phyloP scores from a whole-genome alignment of 441 rosid species.

The Populus hybrid region DNA sequence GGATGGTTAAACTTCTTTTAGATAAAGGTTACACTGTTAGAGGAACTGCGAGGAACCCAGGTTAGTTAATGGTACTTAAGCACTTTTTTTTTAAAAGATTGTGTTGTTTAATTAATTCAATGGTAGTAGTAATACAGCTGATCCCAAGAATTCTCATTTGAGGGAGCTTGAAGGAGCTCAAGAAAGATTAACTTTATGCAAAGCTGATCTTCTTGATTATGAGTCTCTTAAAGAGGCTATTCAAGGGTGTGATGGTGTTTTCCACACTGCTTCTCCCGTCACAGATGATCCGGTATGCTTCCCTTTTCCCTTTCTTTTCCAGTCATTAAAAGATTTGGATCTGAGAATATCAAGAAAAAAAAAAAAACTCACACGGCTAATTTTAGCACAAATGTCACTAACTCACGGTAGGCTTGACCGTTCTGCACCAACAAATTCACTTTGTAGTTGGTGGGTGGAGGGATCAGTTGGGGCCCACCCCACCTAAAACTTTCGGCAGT shows the following conservation, averaged over 20 bases:
- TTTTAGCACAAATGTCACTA: too few relatives aligned
- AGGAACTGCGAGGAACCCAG: too few relatives aligned
- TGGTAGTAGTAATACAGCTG: slow-evolving; percentile 28
- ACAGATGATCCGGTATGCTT: slow-evolving; percentile 75
- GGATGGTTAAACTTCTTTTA: too few relatives aligned
- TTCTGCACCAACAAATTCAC: not conserved
- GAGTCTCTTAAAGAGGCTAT: slow-evolving; percentile 58
- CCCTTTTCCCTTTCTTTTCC: not conserved
- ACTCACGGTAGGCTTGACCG: not conserved
- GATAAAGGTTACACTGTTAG: too few relatives aligned
- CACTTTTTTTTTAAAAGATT: not conserved
- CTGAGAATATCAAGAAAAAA: not conserved
- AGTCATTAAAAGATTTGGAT: not conserved
- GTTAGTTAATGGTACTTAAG: slow-evolving; percentile 28
- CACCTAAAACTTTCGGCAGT: not conserved
- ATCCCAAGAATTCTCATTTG: slow-evolving; percentile 78
- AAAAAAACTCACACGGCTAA: too few relatives aligned
- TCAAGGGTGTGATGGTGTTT: slow-evolving; percentile 75
- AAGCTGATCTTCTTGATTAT: slow-evolving; percentile 79
- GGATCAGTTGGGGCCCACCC: not conserved
- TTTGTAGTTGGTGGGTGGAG: not conserved
- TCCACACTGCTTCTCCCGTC: slow-evolving; percentile 86
- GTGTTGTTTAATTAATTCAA: too few relatives aligned
- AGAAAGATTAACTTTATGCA: slow-evolving; percentile 65
- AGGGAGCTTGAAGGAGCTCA: slow-evolving; percentile 80